Percentiles rank a stretch among this genome's conserved stretches.
Evolutionary conservation across 2,329 filamentous ascomycete genomes (phyloP).

Genomic region (Arthrobotrys iridis): DNA sequence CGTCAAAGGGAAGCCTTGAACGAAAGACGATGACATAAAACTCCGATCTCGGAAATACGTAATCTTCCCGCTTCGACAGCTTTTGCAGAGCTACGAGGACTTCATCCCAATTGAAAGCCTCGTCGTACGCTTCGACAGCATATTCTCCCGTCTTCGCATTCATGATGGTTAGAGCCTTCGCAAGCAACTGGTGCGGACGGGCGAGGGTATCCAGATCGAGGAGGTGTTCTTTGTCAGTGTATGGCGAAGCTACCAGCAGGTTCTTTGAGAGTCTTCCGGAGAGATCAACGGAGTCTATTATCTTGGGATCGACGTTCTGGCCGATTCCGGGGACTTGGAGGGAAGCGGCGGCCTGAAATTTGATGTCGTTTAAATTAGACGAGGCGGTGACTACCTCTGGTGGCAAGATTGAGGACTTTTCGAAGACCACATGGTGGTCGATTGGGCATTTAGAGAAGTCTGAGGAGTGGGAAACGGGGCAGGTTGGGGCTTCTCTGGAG

Average conservation of each 20-base stretch:
- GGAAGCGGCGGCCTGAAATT: slow-evolving; percentile 30
- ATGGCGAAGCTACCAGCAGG: slow-evolving; percentile 71
- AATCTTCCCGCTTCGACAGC: slow-evolving; percentile 62
- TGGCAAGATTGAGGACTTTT: not conserved
- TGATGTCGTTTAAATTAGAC: slow-evolving; percentile 13
- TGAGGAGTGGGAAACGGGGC: slow-evolving; percentile 5
- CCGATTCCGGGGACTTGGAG: slow-evolving; percentile 31
- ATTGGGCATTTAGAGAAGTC: slow-evolving; percentile 6
- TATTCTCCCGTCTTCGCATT: slow-evolving; percentile 74
- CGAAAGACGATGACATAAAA: slow-evolving; percentile 90
- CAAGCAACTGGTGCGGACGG: slow-evolving; percentile 73
- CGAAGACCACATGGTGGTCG: not conserved
- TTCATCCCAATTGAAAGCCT: slow-evolving; percentile 79
- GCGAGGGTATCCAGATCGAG: slow-evolving; percentile 76
- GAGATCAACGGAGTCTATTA: slow-evolving; percentile 40
- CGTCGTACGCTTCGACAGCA: slow-evolving; percentile 76
- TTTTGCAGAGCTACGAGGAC: slow-evolving; percentile 70
- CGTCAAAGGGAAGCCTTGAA: slow-evolving; percentile 74
- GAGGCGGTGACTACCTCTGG: slow-evolving; percentile 28
- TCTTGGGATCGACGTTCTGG: slow-evolving; percentile 29
- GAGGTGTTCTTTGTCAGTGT: slow-evolving; percentile 75
- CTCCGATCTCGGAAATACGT: slow-evolving; percentile 61
- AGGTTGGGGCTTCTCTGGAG: not conserved
- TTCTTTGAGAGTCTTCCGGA: slow-evolving; percentile 14
- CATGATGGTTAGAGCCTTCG: slow-evolving; percentile 75